Conservation (phyloP, 2,329 filamentous ascomycete species). For the Fusarium humuli region DNA sequence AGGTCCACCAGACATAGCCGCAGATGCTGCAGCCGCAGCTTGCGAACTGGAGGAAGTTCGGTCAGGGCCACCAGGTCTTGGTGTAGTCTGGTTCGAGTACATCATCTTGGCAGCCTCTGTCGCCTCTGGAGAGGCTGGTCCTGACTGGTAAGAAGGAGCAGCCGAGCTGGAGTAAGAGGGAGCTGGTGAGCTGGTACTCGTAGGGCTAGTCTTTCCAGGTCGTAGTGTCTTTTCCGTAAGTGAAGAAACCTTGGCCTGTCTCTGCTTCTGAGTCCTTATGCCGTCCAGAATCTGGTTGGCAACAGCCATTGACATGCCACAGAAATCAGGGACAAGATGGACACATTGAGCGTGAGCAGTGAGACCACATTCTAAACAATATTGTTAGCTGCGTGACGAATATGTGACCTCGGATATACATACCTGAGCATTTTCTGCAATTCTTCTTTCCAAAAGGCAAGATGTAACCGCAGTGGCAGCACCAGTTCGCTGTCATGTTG, state of each 20-base stretch:
- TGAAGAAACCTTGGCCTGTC: constrained; percentile 67
- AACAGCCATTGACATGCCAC: constrained; percentile 98
- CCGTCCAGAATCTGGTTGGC: constrained; percentile 94
- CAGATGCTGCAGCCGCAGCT: constrained; percentile 67
- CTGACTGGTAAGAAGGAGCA: constrained; percentile 38
- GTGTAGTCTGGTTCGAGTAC: constrained; percentile 67
- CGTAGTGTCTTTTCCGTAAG: constrained; percentile 77
- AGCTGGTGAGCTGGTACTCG: constrained; percentile 51
- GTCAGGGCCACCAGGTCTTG: constrained; percentile 63
- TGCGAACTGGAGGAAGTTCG: constrained; percentile 66
- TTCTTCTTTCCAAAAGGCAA: constrained; percentile 95
- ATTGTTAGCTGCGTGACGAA: constrained; percentile 46
- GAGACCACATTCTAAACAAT: constrained; percentile 79
- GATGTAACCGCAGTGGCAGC: constrained; percentile 97
- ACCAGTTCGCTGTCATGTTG: constrained; percentile 99
- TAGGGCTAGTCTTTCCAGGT: constrained; percentile 59
- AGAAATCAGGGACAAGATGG: constrained; percentile 97
- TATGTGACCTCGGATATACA: constrained; percentile 36
- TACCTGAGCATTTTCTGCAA: constrained; percentile 90
- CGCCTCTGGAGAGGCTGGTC: constrained; percentile 58
- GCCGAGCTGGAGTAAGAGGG: constrained; percentile 52
- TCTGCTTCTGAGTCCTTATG: constrained; percentile 81
- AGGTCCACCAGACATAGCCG: constrained; percentile 67
- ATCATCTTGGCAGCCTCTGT: constrained; percentile 73
- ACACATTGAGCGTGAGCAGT: constrained; percentile 93